These are phyloP conservation scores for Capronia coronata DNA, from an alignment of 2,329 filamentous ascomycete species.

Conservation along the genomic window DNA sequence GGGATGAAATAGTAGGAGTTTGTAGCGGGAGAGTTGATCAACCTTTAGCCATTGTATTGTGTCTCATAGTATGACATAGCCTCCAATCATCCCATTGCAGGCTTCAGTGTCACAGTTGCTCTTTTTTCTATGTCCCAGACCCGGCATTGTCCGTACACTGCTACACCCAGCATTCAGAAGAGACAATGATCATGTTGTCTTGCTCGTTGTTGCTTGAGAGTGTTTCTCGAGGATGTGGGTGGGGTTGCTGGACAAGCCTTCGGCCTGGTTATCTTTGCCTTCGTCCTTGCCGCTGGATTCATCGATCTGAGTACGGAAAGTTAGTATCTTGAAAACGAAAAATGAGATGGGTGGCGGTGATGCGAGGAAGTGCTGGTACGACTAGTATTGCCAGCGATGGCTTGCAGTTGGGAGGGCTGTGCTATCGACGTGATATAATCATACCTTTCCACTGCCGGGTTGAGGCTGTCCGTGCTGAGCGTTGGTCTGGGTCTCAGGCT, in stretches of 20 bases:
- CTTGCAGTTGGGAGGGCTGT: no score
- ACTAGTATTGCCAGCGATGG: not conserved
- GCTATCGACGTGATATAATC: not conserved
- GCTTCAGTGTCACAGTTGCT: not conserved
- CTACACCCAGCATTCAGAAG: not conserved
- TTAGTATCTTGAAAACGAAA: slow-evolving; percentile 1
- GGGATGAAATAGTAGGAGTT: not conserved
- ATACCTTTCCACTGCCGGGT: slow-evolving; percentile 39
- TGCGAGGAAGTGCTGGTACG: not conserved
- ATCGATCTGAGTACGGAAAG: slow-evolving; percentile 26
- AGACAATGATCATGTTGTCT: slow-evolving; percentile 22
- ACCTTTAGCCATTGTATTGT: not conserved
- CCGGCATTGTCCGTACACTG: not conserved
- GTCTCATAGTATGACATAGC: no score
- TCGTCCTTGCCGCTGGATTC: slow-evolving; percentile 28
- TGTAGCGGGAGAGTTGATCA: no score
- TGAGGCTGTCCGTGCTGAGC: slow-evolving; percentile 55
- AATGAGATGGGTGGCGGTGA: not conserved
- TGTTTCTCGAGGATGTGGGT: slow-evolving; percentile 35
- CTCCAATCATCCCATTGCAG: not conserved
- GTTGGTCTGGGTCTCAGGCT: slow-evolving; percentile 61
- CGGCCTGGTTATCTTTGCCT: slow-evolving; percentile 26
- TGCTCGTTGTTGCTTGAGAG: slow-evolving; percentile 34
- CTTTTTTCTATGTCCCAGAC: not conserved
- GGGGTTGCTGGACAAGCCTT: slow-evolving; percentile 38